Percentiles rank a stretch among this genome's conserved stretches.
These are phyloP conservation scores for Caryopteris hybrid DNA, from an alignment of 305 asterid genomes.

Conservation along the genomic window DNA sequence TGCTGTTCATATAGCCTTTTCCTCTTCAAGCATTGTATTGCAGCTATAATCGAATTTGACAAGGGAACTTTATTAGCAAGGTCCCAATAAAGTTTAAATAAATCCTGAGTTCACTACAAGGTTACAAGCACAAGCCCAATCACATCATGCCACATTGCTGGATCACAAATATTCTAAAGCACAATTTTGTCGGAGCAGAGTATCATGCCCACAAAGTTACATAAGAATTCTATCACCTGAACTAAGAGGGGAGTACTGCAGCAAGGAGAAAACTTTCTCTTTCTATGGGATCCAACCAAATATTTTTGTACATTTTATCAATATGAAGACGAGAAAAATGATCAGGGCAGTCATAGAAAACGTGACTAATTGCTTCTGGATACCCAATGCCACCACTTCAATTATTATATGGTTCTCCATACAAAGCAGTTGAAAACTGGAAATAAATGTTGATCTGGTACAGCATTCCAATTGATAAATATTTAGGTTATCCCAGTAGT, in stretches of 20 bases:
- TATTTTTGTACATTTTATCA: too few species aligned
- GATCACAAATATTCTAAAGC: background rate
- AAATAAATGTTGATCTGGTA: background rate
- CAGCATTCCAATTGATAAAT: background rate
- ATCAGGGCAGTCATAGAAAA: too few species aligned
- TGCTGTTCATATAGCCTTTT: constrained; percentile 79
- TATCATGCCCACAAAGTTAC: background rate
- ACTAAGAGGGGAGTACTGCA: background rate
- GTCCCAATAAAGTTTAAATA: constrained; percentile 1
- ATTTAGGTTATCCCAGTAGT: too few species aligned
- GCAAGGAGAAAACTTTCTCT: background rate
- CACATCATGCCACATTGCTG: background rate
- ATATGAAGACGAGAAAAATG: too few species aligned
- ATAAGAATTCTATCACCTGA: background rate
- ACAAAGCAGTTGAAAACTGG: background rate
- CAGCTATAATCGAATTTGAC: constrained; percentile 42
- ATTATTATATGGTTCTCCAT: background rate
- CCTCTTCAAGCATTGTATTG: constrained; percentile 81
- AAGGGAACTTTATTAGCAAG: constrained; percentile 1
- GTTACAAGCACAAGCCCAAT: constrained; percentile 10
- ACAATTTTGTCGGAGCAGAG: background rate
- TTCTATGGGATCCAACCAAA: too few species aligned
- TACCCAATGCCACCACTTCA: too few species aligned
- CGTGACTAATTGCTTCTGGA: too few species aligned
- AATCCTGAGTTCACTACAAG: background rate